A percentile compares a stretch with the other conserved stretches of the same genome.
Conservation (phyloP, 164 flowering plant species). For the Tinospora cordifolia region DNA sequence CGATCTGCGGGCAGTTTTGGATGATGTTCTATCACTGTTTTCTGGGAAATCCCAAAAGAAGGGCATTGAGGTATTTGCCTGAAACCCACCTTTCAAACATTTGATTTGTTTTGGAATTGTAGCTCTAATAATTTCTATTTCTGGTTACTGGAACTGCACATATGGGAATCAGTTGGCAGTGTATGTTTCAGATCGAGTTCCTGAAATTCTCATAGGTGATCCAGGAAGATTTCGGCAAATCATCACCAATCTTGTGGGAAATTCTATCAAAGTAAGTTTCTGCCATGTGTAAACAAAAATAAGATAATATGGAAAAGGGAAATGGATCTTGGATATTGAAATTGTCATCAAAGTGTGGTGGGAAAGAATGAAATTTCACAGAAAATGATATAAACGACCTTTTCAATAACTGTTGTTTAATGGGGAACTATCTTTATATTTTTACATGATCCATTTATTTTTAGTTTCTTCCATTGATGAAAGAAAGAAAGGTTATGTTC, state of each 20-base stretch:
- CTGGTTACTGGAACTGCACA: slow-evolving; percentile 5
- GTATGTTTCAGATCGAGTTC: slow-evolving; percentile 74
- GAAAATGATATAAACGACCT: not conserved
- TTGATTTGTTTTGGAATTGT: not conserved
- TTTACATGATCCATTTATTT: not conserved
- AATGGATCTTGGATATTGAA: no score
- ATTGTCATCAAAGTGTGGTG: no score
- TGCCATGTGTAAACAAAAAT: not conserved
- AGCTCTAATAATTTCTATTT: slow-evolving; percentile 6
- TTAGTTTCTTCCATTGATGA: no score
- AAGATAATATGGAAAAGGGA: no score
- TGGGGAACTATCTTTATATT: not conserved
- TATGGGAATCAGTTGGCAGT: slow-evolving; percentile 62
- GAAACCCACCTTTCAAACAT: not conserved
- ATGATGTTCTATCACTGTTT: slow-evolving; percentile 85
- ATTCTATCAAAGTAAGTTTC: slow-evolving; percentile 79
- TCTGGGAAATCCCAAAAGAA: slow-evolving; percentile 88
- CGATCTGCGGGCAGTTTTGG: slow-evolving; percentile 69
- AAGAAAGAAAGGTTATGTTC: no score
- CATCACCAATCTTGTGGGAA: slow-evolving; percentile 90
- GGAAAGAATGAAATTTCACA: not conserved
- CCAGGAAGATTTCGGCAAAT: slow-evolving; percentile 93
- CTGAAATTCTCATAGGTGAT: slow-evolving; percentile 76
- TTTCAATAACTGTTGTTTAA: not conserved
- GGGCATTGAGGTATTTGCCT: slow-evolving; percentile 73